Evolutionary conservation across 305 asterid genomes (phyloP).

Genomic region (Rubia balearica): DNA sequence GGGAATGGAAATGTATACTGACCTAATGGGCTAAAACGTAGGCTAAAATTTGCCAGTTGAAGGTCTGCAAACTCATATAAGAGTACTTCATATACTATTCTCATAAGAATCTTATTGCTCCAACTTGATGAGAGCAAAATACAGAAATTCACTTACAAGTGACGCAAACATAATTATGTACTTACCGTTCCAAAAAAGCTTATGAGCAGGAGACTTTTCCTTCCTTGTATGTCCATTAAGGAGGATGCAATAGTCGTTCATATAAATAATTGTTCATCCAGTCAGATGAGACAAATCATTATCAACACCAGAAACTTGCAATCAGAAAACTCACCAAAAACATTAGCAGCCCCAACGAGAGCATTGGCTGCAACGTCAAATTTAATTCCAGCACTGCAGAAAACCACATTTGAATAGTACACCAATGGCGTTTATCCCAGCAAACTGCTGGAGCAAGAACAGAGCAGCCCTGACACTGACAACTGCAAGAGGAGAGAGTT

Average conservation of each 20-base stretch:
- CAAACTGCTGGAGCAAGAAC: slow-evolving; percentile 75
- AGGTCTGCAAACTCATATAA: not conserved
- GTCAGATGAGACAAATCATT: slow-evolving; percentile 17
- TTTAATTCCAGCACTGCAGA: too few species aligned
- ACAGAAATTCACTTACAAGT: not conserved
- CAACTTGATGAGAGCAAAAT: not conserved
- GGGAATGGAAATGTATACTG: not conserved
- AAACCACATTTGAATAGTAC: too few species aligned
- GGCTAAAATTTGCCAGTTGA: not conserved
- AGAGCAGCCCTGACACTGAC: slow-evolving; percentile 86
- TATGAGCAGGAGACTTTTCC: slow-evolving; percentile 82
- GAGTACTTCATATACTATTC: not conserved
- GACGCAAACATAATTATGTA: not conserved
- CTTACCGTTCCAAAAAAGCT: slow-evolving; percentile 93
- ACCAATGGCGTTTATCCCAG: too few species aligned
- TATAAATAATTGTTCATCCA: slow-evolving; percentile 20
- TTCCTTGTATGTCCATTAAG: slow-evolving; percentile 90
- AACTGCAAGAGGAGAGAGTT: slow-evolving; percentile 42
- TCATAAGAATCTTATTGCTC: not conserved
- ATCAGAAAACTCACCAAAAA: slow-evolving; percentile 57
- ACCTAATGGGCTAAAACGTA: not conserved
- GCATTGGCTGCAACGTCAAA: slow-evolving; percentile 62
- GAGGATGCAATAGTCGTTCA: slow-evolving; percentile 94
- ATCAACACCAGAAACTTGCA: not conserved
- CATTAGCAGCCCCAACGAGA: slow-evolving; percentile 93